Percentiles rank a stretch among this genome's conserved stretches.
Evolutionary conservation across 1,284 basidiomycete species (phyloP).

Genomic region (Pseudozyma thailandica): DNA sequence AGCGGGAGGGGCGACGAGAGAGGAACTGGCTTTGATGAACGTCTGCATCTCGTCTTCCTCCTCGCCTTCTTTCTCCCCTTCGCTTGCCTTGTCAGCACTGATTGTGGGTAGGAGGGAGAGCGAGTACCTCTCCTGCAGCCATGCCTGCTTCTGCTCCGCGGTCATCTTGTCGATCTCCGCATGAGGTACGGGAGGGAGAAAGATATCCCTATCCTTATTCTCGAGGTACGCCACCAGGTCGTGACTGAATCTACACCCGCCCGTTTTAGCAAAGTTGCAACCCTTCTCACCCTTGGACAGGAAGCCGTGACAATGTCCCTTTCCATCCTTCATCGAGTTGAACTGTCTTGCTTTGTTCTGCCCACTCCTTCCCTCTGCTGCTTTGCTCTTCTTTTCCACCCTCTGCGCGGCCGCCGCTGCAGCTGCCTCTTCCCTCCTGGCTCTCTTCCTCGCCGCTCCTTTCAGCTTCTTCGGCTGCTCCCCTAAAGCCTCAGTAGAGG

Average conservation of each 20-base stretch:
- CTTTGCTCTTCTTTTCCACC: slow-evolving; percentile 28
- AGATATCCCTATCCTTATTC: slow-evolving; percentile 80
- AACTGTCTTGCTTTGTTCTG: slow-evolving; percentile 55
- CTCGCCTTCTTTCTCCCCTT: neutral
- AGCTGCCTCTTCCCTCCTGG: slow-evolving; percentile 41
- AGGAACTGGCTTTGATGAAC: slow-evolving; percentile 60
- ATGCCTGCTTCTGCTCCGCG: slow-evolving; percentile 15
- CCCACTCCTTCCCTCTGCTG: slow-evolving; percentile 18
- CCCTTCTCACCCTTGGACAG: slow-evolving; percentile 27
- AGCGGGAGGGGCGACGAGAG: slow-evolving; percentile 43
- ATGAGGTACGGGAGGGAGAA: slow-evolving; percentile 60
- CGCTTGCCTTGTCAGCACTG: neutral
- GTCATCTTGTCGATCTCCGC: slow-evolving; percentile 12
- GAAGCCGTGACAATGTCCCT: slow-evolving; percentile 34
- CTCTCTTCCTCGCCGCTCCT: slow-evolving; percentile 44
- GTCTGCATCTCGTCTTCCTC: slow-evolving; percentile 13
- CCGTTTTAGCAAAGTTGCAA: slow-evolving; percentile 33
- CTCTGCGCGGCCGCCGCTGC: slow-evolving; percentile 21
- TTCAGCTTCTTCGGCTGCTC: slow-evolving; percentile 44
- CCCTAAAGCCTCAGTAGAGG: neutral
- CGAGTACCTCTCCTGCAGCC: slow-evolving; percentile 48
- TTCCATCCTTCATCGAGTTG: slow-evolving; percentile 30
- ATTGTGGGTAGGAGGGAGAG: slow-evolving; percentile 12
- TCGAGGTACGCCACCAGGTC: slow-evolving; percentile 80
- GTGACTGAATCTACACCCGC: slow-evolving; percentile 80